Base-by-base conservation (phyloP, 306 rosid genomes). In the Datisca glomerata region DNA sequence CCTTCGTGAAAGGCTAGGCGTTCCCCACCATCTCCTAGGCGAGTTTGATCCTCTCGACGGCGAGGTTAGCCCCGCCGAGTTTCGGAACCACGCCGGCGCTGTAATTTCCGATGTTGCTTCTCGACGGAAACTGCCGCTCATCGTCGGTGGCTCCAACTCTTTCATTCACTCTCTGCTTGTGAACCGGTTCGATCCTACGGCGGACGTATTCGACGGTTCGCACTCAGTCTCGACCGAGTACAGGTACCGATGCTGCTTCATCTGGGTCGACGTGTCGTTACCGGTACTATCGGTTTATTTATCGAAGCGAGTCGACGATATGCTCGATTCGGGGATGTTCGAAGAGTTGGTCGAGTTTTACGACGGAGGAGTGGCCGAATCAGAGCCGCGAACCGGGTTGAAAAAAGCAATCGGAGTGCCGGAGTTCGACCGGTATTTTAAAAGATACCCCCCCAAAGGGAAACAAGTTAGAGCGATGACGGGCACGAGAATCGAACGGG, bases 121-220 rank as follows among this genome's bases (percentile, higher is more conserved):
- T 0, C 42, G 75, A 13, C 24, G 45, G 0, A 80, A 64, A 21
- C 70, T 89, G 7, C 97, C 97, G 5, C 29, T 89, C 40, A 33
- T 89, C 14, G 93, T 65, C 0, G 97, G 97, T 2, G 97, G 97
- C 1, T 87, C 97, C 18, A 87, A 83, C 76, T 80, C 95, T 16
- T 78, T 80, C 68, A 59, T 89, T 4, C 95, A 80, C 48, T 67
- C 95, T 1, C 68, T 84, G 0, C 53, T 80, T 0, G 75, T 51
- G 0, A 68, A 75, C 7, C 51, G 55, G 24, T 75, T 74, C 63
- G 69, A 83, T 55, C 69, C 71, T 0, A 52, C 35, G 2, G 13
- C 32, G 1, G 55, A 72, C 41, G 76, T 72, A 3, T 79, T 87
- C 38, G 47, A 51, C 3, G 61, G 25, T 9, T 41, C 23, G 1